Evolutionary conservation across 106 monocot genomes (phyloP).

Genomic region (Xerophyta viscosa): DNA sequence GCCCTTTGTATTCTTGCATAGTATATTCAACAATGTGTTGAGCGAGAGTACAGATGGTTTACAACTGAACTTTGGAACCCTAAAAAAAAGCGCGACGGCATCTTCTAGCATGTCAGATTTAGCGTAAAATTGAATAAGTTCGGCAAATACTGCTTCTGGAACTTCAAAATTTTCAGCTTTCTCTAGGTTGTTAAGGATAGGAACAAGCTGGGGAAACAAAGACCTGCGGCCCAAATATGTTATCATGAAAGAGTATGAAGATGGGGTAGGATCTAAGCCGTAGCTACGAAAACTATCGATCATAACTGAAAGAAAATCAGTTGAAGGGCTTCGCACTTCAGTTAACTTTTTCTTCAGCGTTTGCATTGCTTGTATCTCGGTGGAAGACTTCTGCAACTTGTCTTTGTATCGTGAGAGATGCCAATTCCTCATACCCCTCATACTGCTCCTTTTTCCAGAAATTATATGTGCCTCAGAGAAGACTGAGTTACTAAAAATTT

Average conservation of each 20-base stretch:
- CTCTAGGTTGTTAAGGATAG: constrained; percentile 39
- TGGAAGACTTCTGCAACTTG: constrained; percentile 29
- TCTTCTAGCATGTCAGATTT: constrained; percentile 35
- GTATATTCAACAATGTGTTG: constrained; percentile 37
- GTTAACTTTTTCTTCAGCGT: constrained; percentile 29
- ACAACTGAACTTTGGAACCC: constrained; percentile 58
- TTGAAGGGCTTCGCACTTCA: constrained; percentile 3
- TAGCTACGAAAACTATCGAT: constrained; percentile 18
- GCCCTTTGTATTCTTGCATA: constrained; percentile 36
- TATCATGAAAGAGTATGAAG: constrained; percentile 43
- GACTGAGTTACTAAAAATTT: too few species aligned
- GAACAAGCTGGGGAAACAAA: constrained; percentile 19
- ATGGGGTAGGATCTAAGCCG: constrained; percentile 20
- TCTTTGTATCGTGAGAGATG: constrained; percentile 21
- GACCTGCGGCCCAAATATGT: constrained; percentile 13
- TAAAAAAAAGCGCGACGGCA: constrained; percentile 45
- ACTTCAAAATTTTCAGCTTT: constrained; percentile 20
- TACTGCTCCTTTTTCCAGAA: too few species aligned
- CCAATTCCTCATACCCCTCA: constrained; percentile 2
- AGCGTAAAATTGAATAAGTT: constrained; percentile 33
- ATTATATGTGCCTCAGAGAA: too few species aligned
- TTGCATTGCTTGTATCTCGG: constrained; percentile 33
- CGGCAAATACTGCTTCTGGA: constrained; percentile 37
- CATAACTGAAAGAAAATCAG: constrained; percentile 26
- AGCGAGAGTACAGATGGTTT: constrained; percentile 38